These are phyloP conservation scores for Hirschfeldia incana DNA, from an alignment of 345 rosid species.

Conservation along the genomic window DNA sequence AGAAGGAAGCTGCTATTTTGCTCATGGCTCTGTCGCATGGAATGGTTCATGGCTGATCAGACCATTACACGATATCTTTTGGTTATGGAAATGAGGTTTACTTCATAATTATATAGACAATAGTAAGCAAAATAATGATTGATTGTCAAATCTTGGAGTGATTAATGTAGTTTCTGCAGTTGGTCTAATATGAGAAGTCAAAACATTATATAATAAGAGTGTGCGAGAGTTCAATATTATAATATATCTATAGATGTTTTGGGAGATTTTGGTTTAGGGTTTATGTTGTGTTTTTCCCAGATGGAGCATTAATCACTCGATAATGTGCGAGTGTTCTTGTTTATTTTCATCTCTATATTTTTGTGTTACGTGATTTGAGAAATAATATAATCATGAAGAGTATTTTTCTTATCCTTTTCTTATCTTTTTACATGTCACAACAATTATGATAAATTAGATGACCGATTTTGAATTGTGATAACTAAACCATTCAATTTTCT, in stretches of 20 bases:
- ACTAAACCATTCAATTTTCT: neutral
- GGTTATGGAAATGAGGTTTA: constrained; percentile 18
- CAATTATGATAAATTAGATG: neutral
- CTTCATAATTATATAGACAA: constrained; percentile 17
- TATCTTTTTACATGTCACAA: neutral
- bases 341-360: constrained; percentile 15
- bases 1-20: constrained; percentile 92
- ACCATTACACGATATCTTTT: constrained; percentile 17
- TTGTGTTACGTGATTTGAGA: constrained; percentile 24
- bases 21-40: constrained; percentile 95
- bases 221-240: neutral
- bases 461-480: neutral
- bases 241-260: constrained; percentile 26
- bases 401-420: neutral
- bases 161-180: constrained; percentile 27
- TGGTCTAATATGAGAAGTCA: constrained; percentile 26
- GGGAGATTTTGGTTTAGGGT: constrained; percentile 33
- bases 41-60: constrained; percentile 60
- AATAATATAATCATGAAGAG: constrained; percentile 23
- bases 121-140: constrained; percentile 32
- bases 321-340: constrained; percentile 35
- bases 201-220: constrained; percentile 22
- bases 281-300: constrained; percentile 3
- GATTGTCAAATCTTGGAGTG: constrained; percentile 27
- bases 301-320: constrained; percentile 19